A percentile compares a stretch with the other conserved stretches of the same genome.
phyloP scores from a whole-genome alignment of 78 protist species.

The Protostelium mycophagum region DNA sequence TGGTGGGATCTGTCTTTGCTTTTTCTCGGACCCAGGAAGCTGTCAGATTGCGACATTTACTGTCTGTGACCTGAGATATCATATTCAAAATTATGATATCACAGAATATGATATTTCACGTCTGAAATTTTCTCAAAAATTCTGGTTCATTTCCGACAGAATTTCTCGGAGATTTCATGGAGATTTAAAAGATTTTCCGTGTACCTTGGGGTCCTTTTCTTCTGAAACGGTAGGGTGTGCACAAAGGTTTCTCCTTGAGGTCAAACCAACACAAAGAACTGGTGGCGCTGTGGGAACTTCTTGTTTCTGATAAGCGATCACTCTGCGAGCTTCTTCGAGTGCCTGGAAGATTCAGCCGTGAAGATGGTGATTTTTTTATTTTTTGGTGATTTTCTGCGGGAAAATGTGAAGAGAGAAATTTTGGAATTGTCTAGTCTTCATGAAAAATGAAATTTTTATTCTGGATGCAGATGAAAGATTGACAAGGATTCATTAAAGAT shows the following conservation, averaged over 20 bases:
- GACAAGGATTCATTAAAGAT: no score
- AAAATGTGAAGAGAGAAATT: background rate
- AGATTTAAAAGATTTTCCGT: background rate
- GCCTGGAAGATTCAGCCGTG: conserved; percentile 15
- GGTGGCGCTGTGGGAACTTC: conserved; percentile 44
- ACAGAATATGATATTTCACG: conserved; percentile 33
- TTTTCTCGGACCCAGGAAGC: conserved; percentile 74
- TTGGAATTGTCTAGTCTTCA: no score
- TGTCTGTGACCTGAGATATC: conserved; percentile 27
- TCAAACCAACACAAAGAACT: conserved; percentile 75
- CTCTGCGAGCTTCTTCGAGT: conserved; percentile 75
- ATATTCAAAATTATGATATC: no score
- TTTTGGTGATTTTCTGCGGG: no score
- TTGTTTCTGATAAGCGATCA: conserved; percentile 37
- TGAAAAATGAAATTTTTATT: no score
- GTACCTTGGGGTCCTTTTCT: conserved; percentile 31
- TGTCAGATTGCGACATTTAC: conserved; percentile 67
- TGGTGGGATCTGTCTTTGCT: background rate
- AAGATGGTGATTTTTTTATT: background rate
- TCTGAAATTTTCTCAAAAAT: no score
- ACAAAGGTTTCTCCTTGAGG: conserved; percentile 85
- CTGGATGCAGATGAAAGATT: no score
- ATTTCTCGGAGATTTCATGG: no score
- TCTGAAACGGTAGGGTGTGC: conserved; percentile 66
- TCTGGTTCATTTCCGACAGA: no score